Base-by-base conservation (phyloP, 179 eudicot genomes). In the Beta macrorhiza region DNA sequence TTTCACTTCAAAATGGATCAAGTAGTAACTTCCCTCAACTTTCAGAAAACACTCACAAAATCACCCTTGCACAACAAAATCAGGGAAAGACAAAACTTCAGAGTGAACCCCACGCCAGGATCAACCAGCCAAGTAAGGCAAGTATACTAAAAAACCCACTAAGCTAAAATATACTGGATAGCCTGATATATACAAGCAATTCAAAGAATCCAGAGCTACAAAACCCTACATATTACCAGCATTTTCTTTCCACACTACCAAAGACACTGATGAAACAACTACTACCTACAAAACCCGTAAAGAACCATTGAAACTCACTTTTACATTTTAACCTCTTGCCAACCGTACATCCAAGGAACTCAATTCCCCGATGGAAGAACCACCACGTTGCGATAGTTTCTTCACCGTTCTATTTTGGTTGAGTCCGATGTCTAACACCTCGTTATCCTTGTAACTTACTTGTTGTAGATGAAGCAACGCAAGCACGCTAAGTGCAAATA, bases 251-350 rank as follows among this genome's bases (percentile, higher is more conserved):
- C 49, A 65, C 12, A 68, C 67, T 25, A 67, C 56, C 67, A 70
- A 72, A 20, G 19, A 22, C 53, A 12, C 58, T 53, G 62, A 15
- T 17, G 37, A 72, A 74, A 67, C 73, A 68, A 65, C 68, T 58
- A 77, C 19, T 25, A 7, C 58, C 79, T 65, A 73, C 82, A 81
- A 69, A 80, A 80, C 63, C 55, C 45, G 20, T 72, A 22, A 63
- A 56, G 44, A 72, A 32, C 57, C 67, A n/a, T 16, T 59, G 32
- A 42, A 69, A 44, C 47, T 70, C 32, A 29, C 47, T 22, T 69
- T 89, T 78, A 96, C 79, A 97, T 22, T 76, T 89, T 78, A 96
- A 80, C 99, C 99, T 89, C 98, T 90, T 25, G 97, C 99, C 83
- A 89, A 80, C 79, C 85, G 84, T 55, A 96, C 98, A 87, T 96